Conservation (phyloP, 148 eudicot species). For the Vaccinium myrtillus region DNA sequence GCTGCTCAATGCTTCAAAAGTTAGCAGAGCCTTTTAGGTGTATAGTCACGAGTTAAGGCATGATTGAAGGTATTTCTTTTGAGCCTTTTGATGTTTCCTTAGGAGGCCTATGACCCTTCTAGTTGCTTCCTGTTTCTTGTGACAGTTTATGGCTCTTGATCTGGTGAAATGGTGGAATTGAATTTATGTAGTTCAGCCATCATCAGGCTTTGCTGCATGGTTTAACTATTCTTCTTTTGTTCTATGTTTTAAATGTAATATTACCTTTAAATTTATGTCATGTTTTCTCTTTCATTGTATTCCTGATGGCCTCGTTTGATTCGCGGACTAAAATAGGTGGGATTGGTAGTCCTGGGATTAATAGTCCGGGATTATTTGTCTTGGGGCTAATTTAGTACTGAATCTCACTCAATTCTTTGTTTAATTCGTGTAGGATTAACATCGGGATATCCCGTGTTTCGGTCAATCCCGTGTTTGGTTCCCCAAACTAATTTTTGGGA, state of each 20-base stretch:
- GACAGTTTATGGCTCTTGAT: not conserved
- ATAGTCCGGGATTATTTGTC: too few relatives aligned
- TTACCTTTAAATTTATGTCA: not conserved
- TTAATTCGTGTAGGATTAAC: too few relatives aligned
- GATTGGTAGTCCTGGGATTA: too few relatives aligned
- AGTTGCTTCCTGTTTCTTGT: not conserved
- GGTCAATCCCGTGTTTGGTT: too few relatives aligned
- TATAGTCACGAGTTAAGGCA: not conserved
- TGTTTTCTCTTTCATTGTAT: not conserved
- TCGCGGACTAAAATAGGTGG: too few relatives aligned
- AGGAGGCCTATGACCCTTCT: not conserved
- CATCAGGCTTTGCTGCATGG: not conserved
- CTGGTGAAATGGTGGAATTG: not conserved
- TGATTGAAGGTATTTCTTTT: not conserved
- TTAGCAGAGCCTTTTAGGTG: conserved; percentile 5
- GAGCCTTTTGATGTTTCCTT: not conserved
- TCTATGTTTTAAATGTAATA: not conserved
- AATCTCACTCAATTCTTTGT: too few relatives aligned
- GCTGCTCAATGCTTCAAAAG: not conserved
- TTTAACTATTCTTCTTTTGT: not conserved
- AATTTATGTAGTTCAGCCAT: not conserved
- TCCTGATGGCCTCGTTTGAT: too few relatives aligned
- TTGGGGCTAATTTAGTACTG: too few relatives aligned
- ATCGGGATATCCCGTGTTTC: too few relatives aligned
- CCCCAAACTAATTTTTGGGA: too few relatives aligned